phyloP scores from a whole-genome alignment of 352 stramenopile genomes.

The Elongisporangium prolatum region DNA sequence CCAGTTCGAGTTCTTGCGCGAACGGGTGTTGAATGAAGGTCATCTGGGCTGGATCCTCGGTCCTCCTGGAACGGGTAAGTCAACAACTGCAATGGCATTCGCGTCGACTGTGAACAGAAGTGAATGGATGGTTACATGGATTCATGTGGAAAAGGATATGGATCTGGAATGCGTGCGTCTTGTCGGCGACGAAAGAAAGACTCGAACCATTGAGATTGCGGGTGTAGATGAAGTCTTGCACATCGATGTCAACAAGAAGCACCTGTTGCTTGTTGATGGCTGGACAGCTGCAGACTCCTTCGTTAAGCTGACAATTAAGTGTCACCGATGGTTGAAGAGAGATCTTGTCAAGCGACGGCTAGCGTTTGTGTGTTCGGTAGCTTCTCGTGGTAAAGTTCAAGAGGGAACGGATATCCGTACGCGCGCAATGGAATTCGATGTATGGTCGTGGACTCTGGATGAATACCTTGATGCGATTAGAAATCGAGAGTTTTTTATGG shows the following conservation, averaged over 20 bases:
- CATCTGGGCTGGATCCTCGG: too few relatives aligned
- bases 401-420: constrained; percentile 5
- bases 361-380: constrained; percentile 7
- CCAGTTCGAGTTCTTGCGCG: too few relatives aligned
- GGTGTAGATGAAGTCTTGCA: constrained; percentile 6
- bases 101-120: constrained; percentile 10
- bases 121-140: constrained; percentile 15
- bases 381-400: constrained; percentile 7
- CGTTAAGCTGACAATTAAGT: too few relatives aligned
- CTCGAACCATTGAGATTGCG: too few relatives aligned
- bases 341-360: constrained; percentile 4
- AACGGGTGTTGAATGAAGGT: too few relatives aligned
- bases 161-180: constrained; percentile 1
- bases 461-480: constrained; percentile 12
- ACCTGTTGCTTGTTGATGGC: constrained; percentile 5
- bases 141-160: constrained; percentile 1
- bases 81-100: constrained; percentile 10
- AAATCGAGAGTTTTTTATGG: constrained; percentile 7
- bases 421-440: constrained; percentile 5
- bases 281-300: background rate
- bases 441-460: constrained; percentile 16
- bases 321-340: background rate
- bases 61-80: constrained; percentile 13
- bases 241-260: background rate
- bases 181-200: too few relatives aligned